Evolutionary conservation across 768 basidiomycete genomes (phyloP), one percentile per base, ranked within the genome.

Genomic region (Xerocomellus dryophilus): DNA sequence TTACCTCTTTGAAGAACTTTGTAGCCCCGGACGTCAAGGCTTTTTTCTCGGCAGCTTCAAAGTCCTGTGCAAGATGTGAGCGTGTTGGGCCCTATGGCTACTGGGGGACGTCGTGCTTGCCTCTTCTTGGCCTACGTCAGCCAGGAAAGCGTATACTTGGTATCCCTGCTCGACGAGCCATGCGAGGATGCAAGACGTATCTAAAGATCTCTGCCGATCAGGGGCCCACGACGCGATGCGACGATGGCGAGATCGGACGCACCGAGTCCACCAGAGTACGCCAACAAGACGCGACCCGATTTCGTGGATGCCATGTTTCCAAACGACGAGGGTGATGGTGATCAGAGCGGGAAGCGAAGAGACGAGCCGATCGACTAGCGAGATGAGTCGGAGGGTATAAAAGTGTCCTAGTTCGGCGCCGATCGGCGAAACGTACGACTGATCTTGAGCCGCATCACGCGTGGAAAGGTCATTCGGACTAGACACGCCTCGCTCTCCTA

Each of bases 91-190:
- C 35, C 7, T 5, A n/a, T 23, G 3, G 23, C 23, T 25, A 25
- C 3, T 2, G 40, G 25, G 15, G 17, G 43, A 5, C 1, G 20
- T 5, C 2, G 11, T 6, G 59, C 73, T 29, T 48, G 85, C 90
- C 78, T 93, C 91, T 72, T 93, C 91, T 64, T 93, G 91, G 12
- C 91, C 93, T 51, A 96, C 88, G 74, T 95, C 91, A 12, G 93
- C 92, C 90, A 96, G 94, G 82, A 95, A 98, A 21, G 94, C 93
- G 62, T 88, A 84, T 59, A 98, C 96, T 68, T 98, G 91, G 74
- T 98, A 99, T 53, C 93, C 94, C 71, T 98, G 81, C 71, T 99
- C 97, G 73, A 98, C 93, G 74, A 99, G 79, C 96, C 96, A 99
- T 48, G 93, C 93, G 64, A 98, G 87, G 76, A 99, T 99, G 75